phyloP scores from a whole-genome alignment of 1,284 basidiomycete genomes.

The Boletus sp. region DNA sequence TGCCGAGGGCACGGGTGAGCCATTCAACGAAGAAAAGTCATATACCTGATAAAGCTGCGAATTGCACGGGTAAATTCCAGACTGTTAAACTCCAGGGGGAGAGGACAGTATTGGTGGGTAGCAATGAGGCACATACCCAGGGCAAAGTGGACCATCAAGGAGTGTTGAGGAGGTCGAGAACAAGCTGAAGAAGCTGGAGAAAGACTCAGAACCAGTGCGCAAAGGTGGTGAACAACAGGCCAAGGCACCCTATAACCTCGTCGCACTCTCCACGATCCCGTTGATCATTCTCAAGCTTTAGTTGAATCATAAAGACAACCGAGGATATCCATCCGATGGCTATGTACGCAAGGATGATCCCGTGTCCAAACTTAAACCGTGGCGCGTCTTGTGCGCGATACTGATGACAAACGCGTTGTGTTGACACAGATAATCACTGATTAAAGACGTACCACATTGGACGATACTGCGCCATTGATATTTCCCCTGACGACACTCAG shows the following conservation, averaged over 20 bases:
- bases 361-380: constrained; percentile 55
- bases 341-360: constrained; percentile 54
- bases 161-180: no score
- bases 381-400: constrained; percentile 45
- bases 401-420: constrained; percentile 19
- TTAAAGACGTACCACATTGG: constrained; percentile 44
- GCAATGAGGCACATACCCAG: no score
- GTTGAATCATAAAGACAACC: constrained; percentile 39
- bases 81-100: no score
- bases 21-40: no score
- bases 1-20: no score
- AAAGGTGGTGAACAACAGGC: no score
- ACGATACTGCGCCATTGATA: constrained; percentile 50
- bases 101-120: no score
- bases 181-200: no score
- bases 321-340: constrained; percentile 49
- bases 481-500: constrained; percentile 40
- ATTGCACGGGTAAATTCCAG: no score
- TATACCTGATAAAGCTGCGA: no score
- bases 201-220: no score
- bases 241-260: constrained; percentile 47
- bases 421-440: constrained; percentile 26
- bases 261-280: constrained; percentile 51
- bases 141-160: no score
- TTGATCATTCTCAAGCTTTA: constrained; percentile 48